Evolutionary conservation across 352 stramenopile genomes (phyloP), one percentile per base, ranked within the genome.

Genomic region (Pythium scleroteichum): DNA sequence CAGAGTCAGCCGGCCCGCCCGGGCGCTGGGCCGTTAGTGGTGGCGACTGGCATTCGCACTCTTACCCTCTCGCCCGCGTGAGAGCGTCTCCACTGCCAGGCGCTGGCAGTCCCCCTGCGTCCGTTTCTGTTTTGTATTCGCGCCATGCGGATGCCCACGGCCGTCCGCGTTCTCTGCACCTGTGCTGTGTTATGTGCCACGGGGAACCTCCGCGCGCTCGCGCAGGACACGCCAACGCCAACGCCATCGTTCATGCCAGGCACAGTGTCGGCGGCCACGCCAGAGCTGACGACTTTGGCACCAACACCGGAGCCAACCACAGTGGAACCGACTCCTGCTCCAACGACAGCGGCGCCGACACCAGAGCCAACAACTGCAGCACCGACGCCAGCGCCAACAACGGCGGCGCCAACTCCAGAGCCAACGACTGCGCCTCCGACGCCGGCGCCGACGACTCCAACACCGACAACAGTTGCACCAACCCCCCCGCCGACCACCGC

Each of bases 1-100:
- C 29, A 35, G 29, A 35, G 29, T 35, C 29, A 35, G 29, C 29
- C 29, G 29, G 29, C 5, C 10, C 29, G 29, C 29, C 29, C 5
- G 29, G 29, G 29, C 29, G 10, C 29, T 10, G 29, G 29, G 5
- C 14, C 20, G 49, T n/a, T 45, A 12, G 23, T 22, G 29, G 5
- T 44, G 19, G 26, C 38, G 13, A 44, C 22, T 20, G 20, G 32
- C 51, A 66, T 66, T 66, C 38, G 32, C 29, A 24, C 27, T 66
- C 59, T 55, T 60, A 66, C 59, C 51, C 59, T 54, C 51, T 66
- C 59, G 50, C 58, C 8, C 39, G 32, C 57, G 58, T 65, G 58
- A 49, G 58, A 57, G 58, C 51, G 49, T 59, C 48, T 39, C 58
- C 32, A 50, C 38, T 46, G 4, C 24, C 23, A n/a, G n/a, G n/a